These are phyloP conservation scores for Kwoniella dendrophila DNA, from an alignment of 768 basidiomycete genomes.

Conservation along the genomic window DNA sequence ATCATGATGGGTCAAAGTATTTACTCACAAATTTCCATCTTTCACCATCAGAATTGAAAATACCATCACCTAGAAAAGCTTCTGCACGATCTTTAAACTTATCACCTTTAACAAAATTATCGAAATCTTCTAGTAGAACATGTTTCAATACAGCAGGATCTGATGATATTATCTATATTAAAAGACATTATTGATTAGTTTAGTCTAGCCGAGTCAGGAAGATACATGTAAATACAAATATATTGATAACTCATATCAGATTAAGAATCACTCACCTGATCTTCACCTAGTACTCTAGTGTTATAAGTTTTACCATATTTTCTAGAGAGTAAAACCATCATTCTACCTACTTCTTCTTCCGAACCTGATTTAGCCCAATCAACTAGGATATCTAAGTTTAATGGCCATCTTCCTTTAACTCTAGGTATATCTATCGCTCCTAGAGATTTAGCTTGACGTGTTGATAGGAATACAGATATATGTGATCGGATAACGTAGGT, in stretches of 20 bases:
- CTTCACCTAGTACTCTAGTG: slow-evolving; percentile 50
- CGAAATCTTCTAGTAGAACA: slow-evolving; percentile 40
- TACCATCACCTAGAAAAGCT: slow-evolving; percentile 53
- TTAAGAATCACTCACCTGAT: slow-evolving; percentile 47
- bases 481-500: slow-evolving; percentile 25
- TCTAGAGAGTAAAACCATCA: slow-evolving; percentile 42
- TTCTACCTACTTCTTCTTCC: slow-evolving; percentile 49
- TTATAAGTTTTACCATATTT: slow-evolving; percentile 46
- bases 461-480: slow-evolving; percentile 2
- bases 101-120: slow-evolving; percentile 50
- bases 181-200: not conserved
- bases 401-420: slow-evolving; percentile 41
- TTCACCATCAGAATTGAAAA: slow-evolving; percentile 54
- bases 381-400: slow-evolving; percentile 47
- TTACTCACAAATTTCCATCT: slow-evolving; percentile 47
- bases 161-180: slow-evolving; percentile 38
- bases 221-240: too few species aligned
- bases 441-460: slow-evolving; percentile 11
- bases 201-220: too few species aligned
- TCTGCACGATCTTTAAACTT: slow-evolving; percentile 43
- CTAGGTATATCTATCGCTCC: slow-evolving; percentile 34
- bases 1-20: not conserved
- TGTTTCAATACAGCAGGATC: slow-evolving; percentile 44
- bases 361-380: slow-evolving; percentile 46
- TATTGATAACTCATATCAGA: too few species aligned